Percentiles rank a stretch among this genome's conserved stretches.
These are phyloP conservation scores for Fusarium graminum DNA, from an alignment of 2,329 filamentous ascomycete species.

Conservation along the genomic window DNA sequence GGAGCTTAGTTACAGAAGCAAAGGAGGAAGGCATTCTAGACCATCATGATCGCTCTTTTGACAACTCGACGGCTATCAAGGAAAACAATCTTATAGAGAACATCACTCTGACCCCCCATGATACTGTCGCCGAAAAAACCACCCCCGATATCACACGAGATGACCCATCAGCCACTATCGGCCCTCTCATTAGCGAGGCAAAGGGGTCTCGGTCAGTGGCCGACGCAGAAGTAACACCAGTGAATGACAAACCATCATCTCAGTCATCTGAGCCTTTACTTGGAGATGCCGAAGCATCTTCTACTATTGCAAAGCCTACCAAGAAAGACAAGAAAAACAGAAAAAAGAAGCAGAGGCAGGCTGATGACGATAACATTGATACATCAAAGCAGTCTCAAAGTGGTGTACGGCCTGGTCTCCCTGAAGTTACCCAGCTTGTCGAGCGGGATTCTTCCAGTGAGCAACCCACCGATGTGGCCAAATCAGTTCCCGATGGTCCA, in stretches of 20 bases:
- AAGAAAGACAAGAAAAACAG: constrained; percentile 53
- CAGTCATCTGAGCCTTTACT: not conserved
- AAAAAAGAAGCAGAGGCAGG: constrained; percentile 48
- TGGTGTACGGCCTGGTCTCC: not conserved
- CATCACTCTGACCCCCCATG: not conserved
- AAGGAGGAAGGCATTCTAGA: not conserved
- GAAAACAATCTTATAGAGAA: not conserved
- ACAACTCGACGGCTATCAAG: not conserved
- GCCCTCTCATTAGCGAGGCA: not conserved
- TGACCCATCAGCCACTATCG: not conserved
- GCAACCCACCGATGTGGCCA: not conserved
- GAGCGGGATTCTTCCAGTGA: not conserved
- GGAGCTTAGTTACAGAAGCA: not conserved
- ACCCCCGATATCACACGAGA: not conserved
- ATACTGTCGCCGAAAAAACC: not conserved
- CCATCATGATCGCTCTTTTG: not conserved
- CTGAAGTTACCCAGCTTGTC: not conserved
- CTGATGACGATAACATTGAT: constrained; percentile 8
- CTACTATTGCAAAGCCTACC: constrained; percentile 13
- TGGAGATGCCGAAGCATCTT: not conserved
- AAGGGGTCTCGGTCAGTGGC: not conserved
- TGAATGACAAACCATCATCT: not conserved
- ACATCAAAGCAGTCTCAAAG: not conserved
- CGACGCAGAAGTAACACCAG: not conserved
- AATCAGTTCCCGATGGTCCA: not conserved